Base-by-base conservation (phyloP, 768 basidiomycete species). In the Rubroboletus satanas region DNA sequence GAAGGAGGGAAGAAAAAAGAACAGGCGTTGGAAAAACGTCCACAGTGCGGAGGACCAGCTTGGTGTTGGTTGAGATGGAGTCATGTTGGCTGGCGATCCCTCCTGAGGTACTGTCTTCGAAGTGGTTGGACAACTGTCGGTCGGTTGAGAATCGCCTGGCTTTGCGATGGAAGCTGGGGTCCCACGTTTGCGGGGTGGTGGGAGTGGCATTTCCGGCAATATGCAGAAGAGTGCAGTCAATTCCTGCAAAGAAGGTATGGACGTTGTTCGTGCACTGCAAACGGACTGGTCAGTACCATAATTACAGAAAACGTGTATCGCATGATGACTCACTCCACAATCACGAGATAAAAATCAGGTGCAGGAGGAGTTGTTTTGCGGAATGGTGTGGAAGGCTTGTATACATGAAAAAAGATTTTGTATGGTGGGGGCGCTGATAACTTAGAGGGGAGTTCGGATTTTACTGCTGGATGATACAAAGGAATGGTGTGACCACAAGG, bases 341-440 rank as follows among this genome's bases (percentile, higher is more conserved):
- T 88, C 1, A 90, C 90, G 18, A 97, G 73, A 48, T 85, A 80
- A 71, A 93, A 98, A 70, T 97, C 93, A 3, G 95, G 93, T 1
- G 79, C 76, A 7, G 87, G 84, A 6, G 88, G 90, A 1, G 80
- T 73, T 0, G 83, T 87, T 73, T 87, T 92, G 66, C 83, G 87
- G 74, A 85, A 96, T 8, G 88, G 78, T 0, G 92, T 91, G 7
- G 83, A 84, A 2, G 96, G 96, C 65, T 96, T 97, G 75, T 95
- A 96, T 5, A 93, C 76, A 64, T 97, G 88, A 71, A 79, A 98
- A 73, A 97, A 98, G 4, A 92, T 79, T 48, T 81, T 75, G 68
- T 95, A 98, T 3, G 67, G 47, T 31, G 59, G 54, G 3, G 57
- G 35, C 29, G 14, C 4, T 7, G 47, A 44, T 7, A 41, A 56